These are phyloP conservation scores for Morella rubra DNA, from an alignment of 306 rosid species.

Conservation along the genomic window DNA sequence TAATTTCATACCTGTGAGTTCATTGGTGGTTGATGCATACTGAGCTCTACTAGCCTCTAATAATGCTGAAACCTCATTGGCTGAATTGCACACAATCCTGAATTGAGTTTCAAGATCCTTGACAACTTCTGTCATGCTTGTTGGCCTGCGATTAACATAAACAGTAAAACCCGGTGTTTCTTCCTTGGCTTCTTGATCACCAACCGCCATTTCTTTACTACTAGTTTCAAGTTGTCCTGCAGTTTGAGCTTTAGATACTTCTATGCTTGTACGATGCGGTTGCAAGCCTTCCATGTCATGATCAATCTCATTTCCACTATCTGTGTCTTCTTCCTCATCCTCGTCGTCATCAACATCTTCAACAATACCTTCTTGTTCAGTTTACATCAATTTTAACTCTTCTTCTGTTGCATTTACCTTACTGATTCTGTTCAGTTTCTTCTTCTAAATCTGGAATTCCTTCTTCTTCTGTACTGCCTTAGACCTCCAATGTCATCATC, in stretches of 20 bases:
- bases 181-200: conserved; percentile 48
- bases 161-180: conserved; percentile 83
- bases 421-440: conserved; percentile 49
- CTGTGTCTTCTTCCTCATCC: conserved; percentile 32
- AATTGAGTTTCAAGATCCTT: conserved; percentile 82
- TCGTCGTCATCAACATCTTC: conserved; percentile 66
- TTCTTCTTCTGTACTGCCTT: conserved; percentile 73
- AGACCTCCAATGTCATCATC: conserved; percentile 73
- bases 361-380: conserved; percentile 50
- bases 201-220: conserved; percentile 45
- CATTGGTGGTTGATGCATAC: conserved; percentile 48
- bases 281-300: conserved; percentile 31
- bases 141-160: conserved; percentile 73
- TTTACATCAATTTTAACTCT: conserved; percentile 37
- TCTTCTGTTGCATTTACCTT: conserved; percentile 47
- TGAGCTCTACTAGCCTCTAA: conserved; percentile 74
- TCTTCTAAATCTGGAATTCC: conserved; percentile 92
- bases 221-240: conserved; percentile 46
- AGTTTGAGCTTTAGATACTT: conserved; percentile 54
- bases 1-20: conserved; percentile 60
- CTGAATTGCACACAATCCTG: conserved; percentile 60
- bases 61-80: conserved; percentile 64
- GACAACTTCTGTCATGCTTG: conserved; percentile 81
- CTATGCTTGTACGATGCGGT: conserved; percentile 37
- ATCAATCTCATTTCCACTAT: conserved; percentile 33